phyloP scores from a whole-genome alignment of 257 asterid species.

The Ajuga chamaepitys region DNA sequence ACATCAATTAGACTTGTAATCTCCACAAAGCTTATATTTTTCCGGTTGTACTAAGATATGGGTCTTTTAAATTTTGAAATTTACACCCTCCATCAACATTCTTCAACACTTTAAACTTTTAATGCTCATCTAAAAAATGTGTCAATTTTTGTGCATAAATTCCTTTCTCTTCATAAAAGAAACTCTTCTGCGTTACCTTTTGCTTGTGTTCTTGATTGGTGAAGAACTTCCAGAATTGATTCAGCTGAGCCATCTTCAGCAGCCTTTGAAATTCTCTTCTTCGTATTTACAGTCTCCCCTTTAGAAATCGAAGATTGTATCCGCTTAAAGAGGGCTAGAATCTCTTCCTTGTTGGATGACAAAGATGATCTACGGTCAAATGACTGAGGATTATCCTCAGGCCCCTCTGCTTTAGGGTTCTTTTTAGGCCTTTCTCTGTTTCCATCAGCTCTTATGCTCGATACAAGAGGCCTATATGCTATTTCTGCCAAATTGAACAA shows the following conservation, averaged over 20 bases:
- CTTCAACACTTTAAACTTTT: neutral
- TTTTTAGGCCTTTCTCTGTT: conserved; percentile 18
- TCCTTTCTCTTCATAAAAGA: neutral
- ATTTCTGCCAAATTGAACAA: conserved; percentile 88
- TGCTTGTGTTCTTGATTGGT: conserved; percentile 35
- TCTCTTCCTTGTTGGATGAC: conserved; percentile 57
- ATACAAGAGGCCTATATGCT: conserved; percentile 25
- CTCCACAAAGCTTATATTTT: neutral
- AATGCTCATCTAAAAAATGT: neutral
- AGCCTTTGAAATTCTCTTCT: conserved; percentile 31
- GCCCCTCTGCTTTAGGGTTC: conserved; percentile 22
- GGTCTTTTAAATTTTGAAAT: neutral
- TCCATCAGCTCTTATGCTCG: conserved; percentile 37
- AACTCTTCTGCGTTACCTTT: conserved; percentile 32
- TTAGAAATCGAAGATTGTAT: conserved; percentile 58
- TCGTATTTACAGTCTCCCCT: conserved; percentile 32
- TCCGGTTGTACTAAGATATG: neutral
- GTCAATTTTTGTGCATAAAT: neutral
- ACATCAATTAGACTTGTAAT: neutral
- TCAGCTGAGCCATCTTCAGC: conserved; percentile 43
- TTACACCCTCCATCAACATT: neutral
- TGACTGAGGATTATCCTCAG: conserved; percentile 21
- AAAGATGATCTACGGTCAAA: conserved; percentile 23
- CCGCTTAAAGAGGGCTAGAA: conserved; percentile 59
- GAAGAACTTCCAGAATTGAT: conserved; percentile 52